These are phyloP conservation scores for Neurospora sp. DNA, from an alignment of 495 filamentous ascomycete genomes.

Conservation along the genomic window DNA sequence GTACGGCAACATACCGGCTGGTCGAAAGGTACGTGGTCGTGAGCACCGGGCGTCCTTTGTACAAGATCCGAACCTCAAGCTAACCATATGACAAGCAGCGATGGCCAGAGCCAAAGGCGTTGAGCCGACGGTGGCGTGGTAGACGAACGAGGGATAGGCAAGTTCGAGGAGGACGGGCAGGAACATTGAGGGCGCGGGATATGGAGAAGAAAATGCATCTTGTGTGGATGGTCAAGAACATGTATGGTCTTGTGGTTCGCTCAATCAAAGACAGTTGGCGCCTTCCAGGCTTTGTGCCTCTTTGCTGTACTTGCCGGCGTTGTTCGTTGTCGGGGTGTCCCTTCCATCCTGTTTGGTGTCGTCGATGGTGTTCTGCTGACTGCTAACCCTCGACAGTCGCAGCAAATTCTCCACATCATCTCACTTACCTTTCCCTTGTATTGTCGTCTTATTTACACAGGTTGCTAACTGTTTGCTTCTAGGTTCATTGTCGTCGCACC, in stretches of 20 bases:
- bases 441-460: not conserved
- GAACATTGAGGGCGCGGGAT: not conserved
- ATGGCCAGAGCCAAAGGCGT: not conserved
- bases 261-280: not conserved
- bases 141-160: not conserved
- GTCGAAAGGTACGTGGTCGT: not conserved
- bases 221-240: not conserved
- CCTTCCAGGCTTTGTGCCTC: not conserved
- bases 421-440: too few species aligned
- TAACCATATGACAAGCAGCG: not conserved
- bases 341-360: not conserved
- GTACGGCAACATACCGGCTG: not conserved
- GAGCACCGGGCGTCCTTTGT: not conserved
- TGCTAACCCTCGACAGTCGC: not conserved
- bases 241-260: not conserved
- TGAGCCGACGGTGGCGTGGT: not conserved
- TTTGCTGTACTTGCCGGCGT: not conserved
- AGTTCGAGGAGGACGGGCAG: not conserved
- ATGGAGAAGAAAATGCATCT: not conserved
- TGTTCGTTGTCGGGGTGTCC: not conserved
- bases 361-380: not conserved
- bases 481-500: not conserved
- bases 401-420: not conserved
- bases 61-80: not conserved
- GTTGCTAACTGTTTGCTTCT: not conserved